These are phyloP conservation scores for Zhuliangozyma parablackwelliae DNA, from an alignment of 1,139 yeast species.

Conservation along the genomic window DNA sequence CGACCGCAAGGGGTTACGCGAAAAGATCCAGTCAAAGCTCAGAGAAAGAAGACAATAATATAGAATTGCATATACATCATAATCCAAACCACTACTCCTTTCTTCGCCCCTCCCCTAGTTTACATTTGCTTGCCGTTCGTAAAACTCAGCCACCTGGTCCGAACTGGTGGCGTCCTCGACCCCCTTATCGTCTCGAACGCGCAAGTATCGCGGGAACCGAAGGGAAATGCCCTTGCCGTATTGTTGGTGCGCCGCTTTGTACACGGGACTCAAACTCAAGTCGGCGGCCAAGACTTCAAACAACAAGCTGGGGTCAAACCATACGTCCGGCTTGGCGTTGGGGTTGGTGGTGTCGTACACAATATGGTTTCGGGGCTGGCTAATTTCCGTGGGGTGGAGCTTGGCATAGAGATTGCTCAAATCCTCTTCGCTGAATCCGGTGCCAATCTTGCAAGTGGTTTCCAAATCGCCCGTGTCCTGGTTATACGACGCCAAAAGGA, in stretches of 20 bases:
- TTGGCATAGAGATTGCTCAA: slow-evolving; percentile 55
- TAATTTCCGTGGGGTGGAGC: slow-evolving; percentile 65
- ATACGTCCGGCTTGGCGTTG: slow-evolving; percentile 80
- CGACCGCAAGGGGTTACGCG: slow-evolving; percentile 19
- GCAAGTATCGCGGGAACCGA: slow-evolving; percentile 84
- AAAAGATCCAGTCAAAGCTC: slow-evolving; percentile 32
- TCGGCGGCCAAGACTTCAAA: slow-evolving; percentile 96
- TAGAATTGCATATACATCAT: not conserved
- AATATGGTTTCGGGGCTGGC: slow-evolving; percentile 64
- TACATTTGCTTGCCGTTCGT: slow-evolving; percentile 64
- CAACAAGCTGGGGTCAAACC: slow-evolving; percentile 87
- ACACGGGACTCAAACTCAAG: slow-evolving; percentile 84
- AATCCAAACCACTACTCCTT: not conserved
- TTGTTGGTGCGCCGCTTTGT: slow-evolving; percentile 77
- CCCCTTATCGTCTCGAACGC: slow-evolving; percentile 82
- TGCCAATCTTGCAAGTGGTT: slow-evolving; percentile 94
- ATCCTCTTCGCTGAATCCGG: slow-evolving; percentile 91
- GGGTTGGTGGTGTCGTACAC: slow-evolving; percentile 61
- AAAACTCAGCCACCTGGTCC: slow-evolving; percentile 86
- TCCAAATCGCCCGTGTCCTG: slow-evolving; percentile 89
- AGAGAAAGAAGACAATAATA: slow-evolving; percentile 27
- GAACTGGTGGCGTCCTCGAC: slow-evolving; percentile 89
- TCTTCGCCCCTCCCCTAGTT: slow-evolving; percentile 6
- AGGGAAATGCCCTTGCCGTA: slow-evolving; percentile 86
- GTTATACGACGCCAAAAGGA: slow-evolving; percentile 83